Base-by-base conservation (phyloP, 1,139 yeast genomes). In the Taphrina communis region DNA sequence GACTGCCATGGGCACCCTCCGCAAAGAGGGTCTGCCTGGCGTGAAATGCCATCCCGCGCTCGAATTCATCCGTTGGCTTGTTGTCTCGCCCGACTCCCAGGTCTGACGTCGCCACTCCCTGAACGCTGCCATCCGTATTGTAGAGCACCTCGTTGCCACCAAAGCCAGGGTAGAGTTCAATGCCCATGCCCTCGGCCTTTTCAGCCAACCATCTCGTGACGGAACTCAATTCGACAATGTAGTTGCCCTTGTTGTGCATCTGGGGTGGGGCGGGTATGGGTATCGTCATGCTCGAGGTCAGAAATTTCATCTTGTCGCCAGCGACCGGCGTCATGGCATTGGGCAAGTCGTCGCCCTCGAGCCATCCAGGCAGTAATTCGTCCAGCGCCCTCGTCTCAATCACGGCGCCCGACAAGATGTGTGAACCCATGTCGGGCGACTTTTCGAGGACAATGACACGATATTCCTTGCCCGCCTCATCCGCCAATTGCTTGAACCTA, bases 1-100 rank as follows among this genome's bases (percentile, higher is more conserved):
- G 81, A 0, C 97, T 92, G 0, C 99, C 99, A 78, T 92, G 98
- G 77, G 99, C 94, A 31, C 99, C 99, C 79, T 94, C 99, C 1
- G 97, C 97, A 66, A 94, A 83, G 25, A 94, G 88, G 0, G 97
- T 93, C 71, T 88, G 82, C 75, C 93, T 84, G 1, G 98, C 91
- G 74, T 88, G 95, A 78, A 94, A 94, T 77, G 91, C 98, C 97
- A 94, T 90, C 35, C 99, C 99, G 72, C 96, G 84, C 79, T 94
- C 97, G 78, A 91, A 94, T 36, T 86, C 82, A 72, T 84, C 88
- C 76, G 88, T 90, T 36, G 97, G 96, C 58, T 81, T 78, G 17
- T 97, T 97, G 61, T 83, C 80, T 74, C 86, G 87, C 63, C 87
- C 84, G 17, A 93, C 80, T 12, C 99, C 99, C 86, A 88, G 85